Evolutionary conservation across 2,329 filamentous ascomycete species (phyloP).

Genomic region (Didymella segeticola): DNA sequence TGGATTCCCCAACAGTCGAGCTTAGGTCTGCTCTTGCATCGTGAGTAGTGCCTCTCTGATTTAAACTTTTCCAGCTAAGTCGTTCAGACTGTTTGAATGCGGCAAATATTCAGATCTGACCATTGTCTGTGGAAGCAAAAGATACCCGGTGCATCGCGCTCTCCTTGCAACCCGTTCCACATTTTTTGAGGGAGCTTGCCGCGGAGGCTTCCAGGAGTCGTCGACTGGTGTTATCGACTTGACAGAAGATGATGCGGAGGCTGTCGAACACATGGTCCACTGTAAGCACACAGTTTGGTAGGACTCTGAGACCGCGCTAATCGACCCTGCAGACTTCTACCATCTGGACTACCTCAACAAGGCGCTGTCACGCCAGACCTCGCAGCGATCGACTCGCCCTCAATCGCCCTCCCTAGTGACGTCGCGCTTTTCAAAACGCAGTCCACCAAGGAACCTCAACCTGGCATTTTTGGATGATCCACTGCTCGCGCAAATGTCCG

Average conservation of each 20-base stretch:
- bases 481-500: slow-evolving; percentile 43
- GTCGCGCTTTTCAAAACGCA: slow-evolving; percentile 23
- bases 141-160: slow-evolving; percentile 56
- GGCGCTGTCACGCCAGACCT: slow-evolving; percentile 38
- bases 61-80: slow-evolving; percentile 33
- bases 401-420: slow-evolving; percentile 26
- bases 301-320: slow-evolving; percentile 25
- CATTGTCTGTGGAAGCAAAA: slow-evolving; percentile 54
- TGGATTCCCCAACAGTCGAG: slow-evolving; percentile 52
- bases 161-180: slow-evolving; percentile 57
- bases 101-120: slow-evolving; percentile 58
- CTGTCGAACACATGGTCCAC: slow-evolving; percentile 51
- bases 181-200: slow-evolving; percentile 54
- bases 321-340: slow-evolving; percentile 47
- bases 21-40: slow-evolving; percentile 56
- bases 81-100: slow-evolving; percentile 45
- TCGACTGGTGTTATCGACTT: slow-evolving; percentile 49
- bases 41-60: slow-evolving; percentile 44
- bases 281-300: slow-evolving; percentile 37
- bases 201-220: slow-evolving; percentile 47
- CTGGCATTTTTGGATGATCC: slow-evolving; percentile 47
- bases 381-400: slow-evolving; percentile 36
- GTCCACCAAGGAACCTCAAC: slow-evolving; percentile 37
- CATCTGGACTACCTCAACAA: slow-evolving; percentile 50
- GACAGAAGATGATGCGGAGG: slow-evolving; percentile 50